These are phyloP conservation scores for Scenedesmus sp. DNA, from an alignment of 163 green algal species.

Conservation along the genomic window DNA sequence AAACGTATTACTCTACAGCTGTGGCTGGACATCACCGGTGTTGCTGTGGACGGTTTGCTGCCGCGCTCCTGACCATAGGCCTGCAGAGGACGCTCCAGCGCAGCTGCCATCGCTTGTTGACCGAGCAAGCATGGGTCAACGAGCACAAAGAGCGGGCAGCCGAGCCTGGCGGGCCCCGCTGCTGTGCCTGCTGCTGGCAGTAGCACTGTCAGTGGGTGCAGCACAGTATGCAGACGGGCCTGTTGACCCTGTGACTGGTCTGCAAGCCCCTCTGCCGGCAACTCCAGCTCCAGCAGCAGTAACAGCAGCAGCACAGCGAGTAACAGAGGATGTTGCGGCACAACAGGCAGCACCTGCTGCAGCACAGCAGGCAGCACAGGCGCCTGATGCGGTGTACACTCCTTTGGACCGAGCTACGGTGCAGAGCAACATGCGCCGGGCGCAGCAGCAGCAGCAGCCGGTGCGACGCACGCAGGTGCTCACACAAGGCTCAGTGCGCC, in stretches of 20 bases:
- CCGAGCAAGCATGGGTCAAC: background rate
- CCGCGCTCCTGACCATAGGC: background rate
- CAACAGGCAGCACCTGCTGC: background rate
- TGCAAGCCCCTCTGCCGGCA: background rate
- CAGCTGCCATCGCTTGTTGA: background rate
- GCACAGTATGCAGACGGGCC: slow-evolving; percentile 1
- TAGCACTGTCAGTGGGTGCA: background rate
- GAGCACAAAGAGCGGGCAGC: background rate
- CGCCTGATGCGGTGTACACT: background rate
- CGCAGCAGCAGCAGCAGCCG: background rate
- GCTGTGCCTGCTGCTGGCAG: background rate
- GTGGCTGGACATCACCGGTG: background rate
- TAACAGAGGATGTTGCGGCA: background rate
- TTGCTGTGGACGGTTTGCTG: background rate
- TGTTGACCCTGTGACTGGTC: background rate
- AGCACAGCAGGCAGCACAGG: background rate
- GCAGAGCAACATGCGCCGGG: background rate
- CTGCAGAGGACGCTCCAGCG: background rate
- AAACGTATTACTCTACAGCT: background rate
- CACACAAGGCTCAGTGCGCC: background rate
- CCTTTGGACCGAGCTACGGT: background rate
- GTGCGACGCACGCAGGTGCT: background rate
- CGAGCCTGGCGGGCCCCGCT: background rate
- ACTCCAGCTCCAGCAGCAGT: background rate
- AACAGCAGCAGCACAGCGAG: background rate